Base-by-base conservation (phyloP, 345 rosid species). In the Arabis alpina region DNA sequence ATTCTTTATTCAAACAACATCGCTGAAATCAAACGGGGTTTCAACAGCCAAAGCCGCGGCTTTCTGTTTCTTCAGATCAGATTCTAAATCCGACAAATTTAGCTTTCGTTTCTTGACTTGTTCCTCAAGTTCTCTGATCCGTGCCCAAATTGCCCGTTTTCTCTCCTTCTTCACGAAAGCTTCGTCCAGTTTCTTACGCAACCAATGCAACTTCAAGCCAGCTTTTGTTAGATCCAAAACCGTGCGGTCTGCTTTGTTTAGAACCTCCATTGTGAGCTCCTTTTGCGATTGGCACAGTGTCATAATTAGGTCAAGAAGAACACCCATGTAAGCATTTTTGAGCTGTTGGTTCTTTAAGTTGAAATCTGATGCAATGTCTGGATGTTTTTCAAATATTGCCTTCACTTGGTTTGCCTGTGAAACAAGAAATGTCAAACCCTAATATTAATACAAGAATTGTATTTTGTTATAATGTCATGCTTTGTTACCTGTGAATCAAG, bases 291-390 rank as follows among this genome's bases (percentile, higher is more conserved):
- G 71, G 4, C 77, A 64, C 3, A 73, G 45, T 64, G 65, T 64
- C 77, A 65, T 56, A 0, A 73, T 65, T 40, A 73, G 66, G 47
- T 73, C 15, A 3, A 73, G 77, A 41, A 73, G 77, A 57, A 73
- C 77, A 57, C 77, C 72, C 71, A 73, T 73, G 72, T 65, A 65
- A 32, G 77, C 77, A 57, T 65, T 73, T n/a, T 50, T 73, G 37
- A 73, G 72, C 54, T 73, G 72, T 50, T 73, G 72, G 13, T 65
- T 73, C n/a, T 73, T 57, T 57, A 73, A 28, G 40, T 12, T 50
- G 47, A 73, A 57, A 28, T 73, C 66, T 49, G 58, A 57, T 28
- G 72, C 54, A 25, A 73, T 65, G 65, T 73, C 61, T 49, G 77
- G 72, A 65, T 73, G 53, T 41, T 73, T 73, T 8, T 73, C 66